Conservation (phyloP, 306 rosid species). For the Dryas octopetala region DNA sequence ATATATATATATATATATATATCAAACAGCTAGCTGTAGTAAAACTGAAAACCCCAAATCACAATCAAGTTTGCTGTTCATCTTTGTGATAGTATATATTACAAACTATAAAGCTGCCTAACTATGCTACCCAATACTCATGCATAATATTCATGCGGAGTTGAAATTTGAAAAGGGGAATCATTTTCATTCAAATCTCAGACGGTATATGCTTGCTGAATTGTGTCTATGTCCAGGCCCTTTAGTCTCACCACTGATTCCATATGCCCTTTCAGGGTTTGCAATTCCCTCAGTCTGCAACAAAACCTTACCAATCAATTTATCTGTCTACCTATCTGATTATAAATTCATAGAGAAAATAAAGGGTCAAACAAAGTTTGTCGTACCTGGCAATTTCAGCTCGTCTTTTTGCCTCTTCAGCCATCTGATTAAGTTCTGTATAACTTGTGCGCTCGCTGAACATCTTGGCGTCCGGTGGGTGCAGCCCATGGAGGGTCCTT, state of each 20-base stretch:
- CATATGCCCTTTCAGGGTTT: slow-evolving; percentile 72
- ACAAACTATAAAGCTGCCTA: too few relatives aligned
- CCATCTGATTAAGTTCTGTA: slow-evolving; percentile 75
- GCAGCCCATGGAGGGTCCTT: slow-evolving; percentile 86
- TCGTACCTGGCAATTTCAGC: slow-evolving; percentile 83
- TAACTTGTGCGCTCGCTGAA: slow-evolving; percentile 46
- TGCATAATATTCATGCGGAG: too few relatives aligned
- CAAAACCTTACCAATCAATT: neutral
- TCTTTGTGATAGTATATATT: too few relatives aligned
- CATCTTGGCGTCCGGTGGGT: slow-evolving; percentile 67
- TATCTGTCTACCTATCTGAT: too few relatives aligned
- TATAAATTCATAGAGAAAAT: neutral
- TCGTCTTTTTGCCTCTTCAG: slow-evolving; percentile 78
- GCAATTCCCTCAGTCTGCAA: slow-evolving; percentile 64
- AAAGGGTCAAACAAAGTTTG: neutral
- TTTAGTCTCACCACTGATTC: slow-evolving; percentile 75
- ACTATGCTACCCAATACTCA: too few relatives aligned
- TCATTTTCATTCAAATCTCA: slow-evolving; percentile 7
- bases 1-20: neutral
- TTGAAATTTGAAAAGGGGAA: neutral
- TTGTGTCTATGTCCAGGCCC: slow-evolving; percentile 66
- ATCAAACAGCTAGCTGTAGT: neutral
- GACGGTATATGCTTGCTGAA: slow-evolving; percentile 67
- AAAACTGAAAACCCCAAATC: neutral
- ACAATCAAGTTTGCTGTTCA: too few relatives aligned